phyloP scores from a whole-genome alignment of 441 rosid genomes.

The Gossypium aridum region DNA sequence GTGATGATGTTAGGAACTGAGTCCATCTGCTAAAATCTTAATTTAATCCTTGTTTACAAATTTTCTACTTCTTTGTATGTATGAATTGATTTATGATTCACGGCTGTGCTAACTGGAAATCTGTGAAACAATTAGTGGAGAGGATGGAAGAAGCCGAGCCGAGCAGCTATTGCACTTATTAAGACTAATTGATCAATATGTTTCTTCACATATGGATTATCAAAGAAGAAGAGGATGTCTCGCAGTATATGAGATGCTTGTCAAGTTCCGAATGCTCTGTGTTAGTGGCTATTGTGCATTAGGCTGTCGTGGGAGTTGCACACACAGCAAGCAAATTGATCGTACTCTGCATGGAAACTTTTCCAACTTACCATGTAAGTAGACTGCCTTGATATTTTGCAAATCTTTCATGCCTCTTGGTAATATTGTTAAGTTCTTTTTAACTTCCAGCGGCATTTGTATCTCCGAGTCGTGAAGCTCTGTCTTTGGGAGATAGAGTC shows the following conservation, averaged over 20 bases:
- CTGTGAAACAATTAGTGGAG: constrained; percentile 67
- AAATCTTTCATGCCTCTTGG: constrained; percentile 7
- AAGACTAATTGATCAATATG: constrained; percentile 85
- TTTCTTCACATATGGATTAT: constrained; percentile 78
- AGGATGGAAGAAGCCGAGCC: constrained; percentile 98
- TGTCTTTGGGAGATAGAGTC: constrained; percentile 93
- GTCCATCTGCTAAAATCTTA: background rate
- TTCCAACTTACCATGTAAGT: constrained; percentile 85
- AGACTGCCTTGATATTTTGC: constrained; percentile 11
- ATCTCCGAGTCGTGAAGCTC: constrained; percentile 92
- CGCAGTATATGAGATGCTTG: constrained; percentile 90
- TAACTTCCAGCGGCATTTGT: constrained; percentile 74
- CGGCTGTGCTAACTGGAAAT: constrained; percentile 23
- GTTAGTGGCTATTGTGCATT: constrained; percentile 84
- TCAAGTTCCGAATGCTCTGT: constrained; percentile 87
- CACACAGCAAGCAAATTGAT: constrained; percentile 82
- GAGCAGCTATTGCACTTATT: constrained; percentile 95
- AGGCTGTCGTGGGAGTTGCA: constrained; percentile 91
- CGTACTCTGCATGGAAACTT: constrained; percentile 63
- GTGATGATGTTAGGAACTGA: background rate
- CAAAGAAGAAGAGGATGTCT: constrained; percentile 95
- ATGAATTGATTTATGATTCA: background rate
- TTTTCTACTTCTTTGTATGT: background rate
- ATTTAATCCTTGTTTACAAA: background rate
- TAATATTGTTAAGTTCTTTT: constrained; percentile 19